Percentiles rank a stretch among this genome's conserved stretches.
phyloP scores from a whole-genome alignment of 1,139 yeast genomes.

The Kodamaea alishanica region DNA sequence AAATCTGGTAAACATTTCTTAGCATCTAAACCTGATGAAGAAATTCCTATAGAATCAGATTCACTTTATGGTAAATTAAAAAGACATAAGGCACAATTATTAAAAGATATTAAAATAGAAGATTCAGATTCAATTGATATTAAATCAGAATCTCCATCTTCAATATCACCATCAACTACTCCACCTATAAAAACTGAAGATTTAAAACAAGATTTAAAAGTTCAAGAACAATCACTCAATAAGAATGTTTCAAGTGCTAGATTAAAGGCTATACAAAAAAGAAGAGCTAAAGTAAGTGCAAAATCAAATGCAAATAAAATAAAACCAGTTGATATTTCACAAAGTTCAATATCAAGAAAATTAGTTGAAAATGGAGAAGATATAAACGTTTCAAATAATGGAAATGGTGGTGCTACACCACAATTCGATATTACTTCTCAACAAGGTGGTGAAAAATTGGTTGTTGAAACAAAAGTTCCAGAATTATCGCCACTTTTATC shows the following conservation, averaged over 20 bases:
- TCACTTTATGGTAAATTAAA: slow-evolving; percentile 34
- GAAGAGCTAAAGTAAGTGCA: slow-evolving; percentile 83
- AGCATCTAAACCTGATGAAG: slow-evolving; percentile 53
- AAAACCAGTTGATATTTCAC: slow-evolving; percentile 70
- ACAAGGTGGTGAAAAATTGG: slow-evolving; percentile 75
- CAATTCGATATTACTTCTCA: slow-evolving; percentile 69
- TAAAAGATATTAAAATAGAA: slow-evolving; percentile 10
- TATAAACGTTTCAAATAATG: slow-evolving; percentile 15
- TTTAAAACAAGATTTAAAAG: background rate
- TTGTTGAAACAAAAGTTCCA: slow-evolving; percentile 73
- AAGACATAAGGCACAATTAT: slow-evolving; percentile 29
- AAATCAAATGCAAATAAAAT: slow-evolving; percentile 51
- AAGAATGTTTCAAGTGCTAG: slow-evolving; percentile 62
- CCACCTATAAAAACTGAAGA: slow-evolving; percentile 15
- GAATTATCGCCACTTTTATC: slow-evolving; percentile 69
- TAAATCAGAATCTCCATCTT: slow-evolving; percentile 14
- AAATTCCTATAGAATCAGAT: slow-evolving; percentile 24
- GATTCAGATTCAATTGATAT: slow-evolving; percentile 12
- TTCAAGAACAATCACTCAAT: slow-evolving; percentile 1
- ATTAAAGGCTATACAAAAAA: slow-evolving; percentile 87
- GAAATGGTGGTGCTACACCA: slow-evolving; percentile 10
- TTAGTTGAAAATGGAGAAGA: slow-evolving; percentile 38
- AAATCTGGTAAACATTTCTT: slow-evolving; percentile 67
- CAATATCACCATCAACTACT: slow-evolving; percentile 14
- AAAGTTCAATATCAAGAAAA: slow-evolving; percentile 68